Evolutionary conservation across 2,329 filamentous ascomycete genomes (phyloP).

Genomic region (Hymenoscyphus occultus): DNA sequence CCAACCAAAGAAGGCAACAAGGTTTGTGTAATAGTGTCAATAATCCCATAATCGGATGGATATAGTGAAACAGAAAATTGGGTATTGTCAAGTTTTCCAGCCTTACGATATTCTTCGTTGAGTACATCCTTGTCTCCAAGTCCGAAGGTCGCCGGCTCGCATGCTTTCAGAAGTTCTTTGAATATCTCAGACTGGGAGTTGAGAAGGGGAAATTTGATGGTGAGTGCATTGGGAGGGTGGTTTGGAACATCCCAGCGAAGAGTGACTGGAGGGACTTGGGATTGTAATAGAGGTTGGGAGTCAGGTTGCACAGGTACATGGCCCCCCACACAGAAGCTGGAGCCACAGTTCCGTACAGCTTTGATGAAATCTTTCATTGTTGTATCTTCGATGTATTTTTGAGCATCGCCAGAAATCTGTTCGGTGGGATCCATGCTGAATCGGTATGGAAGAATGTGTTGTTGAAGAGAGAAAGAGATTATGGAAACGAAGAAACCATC

Average conservation of each 20-base stretch:
- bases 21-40: conserved; percentile 8
- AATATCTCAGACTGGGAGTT: background rate
- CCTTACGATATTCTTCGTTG: conserved; percentile 53
- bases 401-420: background rate
- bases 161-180: conserved; percentile 8
- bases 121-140: conserved; percentile 44
- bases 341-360: background rate
- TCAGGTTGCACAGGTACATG: background rate
- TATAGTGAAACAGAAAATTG: conserved; percentile 49
- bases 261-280: background rate
- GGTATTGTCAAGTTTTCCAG: conserved; percentile 45
- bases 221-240: background rate
- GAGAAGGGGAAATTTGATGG: conserved; percentile 12
- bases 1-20: background rate
- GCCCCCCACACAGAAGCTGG: conserved; percentile 9
- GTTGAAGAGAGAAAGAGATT: background rate
- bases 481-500: background rate
- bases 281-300: background rate
- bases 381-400: background rate
- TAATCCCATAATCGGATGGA: conserved; percentile 40
- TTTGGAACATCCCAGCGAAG: conserved; percentile 5
- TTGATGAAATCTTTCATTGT: background rate
- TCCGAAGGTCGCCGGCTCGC: conserved; percentile 41
- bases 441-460: background rate
- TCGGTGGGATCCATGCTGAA: background rate